Base-by-base conservation (phyloP, 2,329 filamentous ascomycete genomes). In the Colletotrichum limetticola region DNA sequence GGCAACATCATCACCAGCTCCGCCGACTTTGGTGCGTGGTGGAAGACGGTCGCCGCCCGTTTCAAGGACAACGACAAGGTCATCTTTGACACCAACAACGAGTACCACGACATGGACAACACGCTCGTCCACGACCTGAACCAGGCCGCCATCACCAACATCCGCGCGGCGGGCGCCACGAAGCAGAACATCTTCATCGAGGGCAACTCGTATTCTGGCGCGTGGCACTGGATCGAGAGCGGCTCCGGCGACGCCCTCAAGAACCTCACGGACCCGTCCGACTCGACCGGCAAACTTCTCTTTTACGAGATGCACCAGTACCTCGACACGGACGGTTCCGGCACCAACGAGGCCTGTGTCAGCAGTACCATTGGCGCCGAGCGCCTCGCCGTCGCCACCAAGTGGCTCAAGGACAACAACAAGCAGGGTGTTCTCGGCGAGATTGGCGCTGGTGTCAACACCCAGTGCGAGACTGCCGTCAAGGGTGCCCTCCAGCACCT, bases 51-150 rank as follows among this genome's bases (percentile, higher is more conserved):
- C 24, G 89, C 88, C 6, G 80, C 79, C 7, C 79, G 84, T 58
- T 90, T 89, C 79, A 83, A 82, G 71, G 77, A 77, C 76, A 87
- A 90, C 80, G 75, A 80, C 49, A 83, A 84, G 64, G 88, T 90
- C 76, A 84, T 90, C 79, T 90, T 90, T 75, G 87, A 90, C 79
- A 90, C 87, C 75, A 90, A 90, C 85, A 91, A 90, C 79, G 89
- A 91, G 81, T 90, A 88, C 79, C 83, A 91, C 79, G 85, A 86
- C 79, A 88, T 90, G 84, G 86, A 88, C 79, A 87, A 90, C 79
- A 79, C 77, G 5, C 85, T 90, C 8, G 87, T 90, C 30, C 80
- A 86, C 16, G 79, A 85, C 72, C 86, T 90, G 53, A 90, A 90
- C 84, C 89, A 91, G 78, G 88, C 87, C 37, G 88, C 88, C 74